Evolutionary conservation across 805 yeast species (phyloP).

Genomic region (Metschnikowia similis): DNA sequence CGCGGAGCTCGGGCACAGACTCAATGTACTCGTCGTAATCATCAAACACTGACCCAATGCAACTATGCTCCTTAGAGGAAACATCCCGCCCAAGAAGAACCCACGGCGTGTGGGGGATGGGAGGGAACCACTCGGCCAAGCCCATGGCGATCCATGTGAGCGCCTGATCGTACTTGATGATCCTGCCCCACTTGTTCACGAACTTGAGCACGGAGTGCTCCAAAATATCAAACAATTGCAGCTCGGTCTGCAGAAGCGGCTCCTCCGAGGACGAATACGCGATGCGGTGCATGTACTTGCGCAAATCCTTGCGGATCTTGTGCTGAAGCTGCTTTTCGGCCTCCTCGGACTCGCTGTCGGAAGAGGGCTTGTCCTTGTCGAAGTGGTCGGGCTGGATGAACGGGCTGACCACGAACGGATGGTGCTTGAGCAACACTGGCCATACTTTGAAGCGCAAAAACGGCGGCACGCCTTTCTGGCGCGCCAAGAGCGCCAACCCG

Average conservation of each 20-base stretch:
- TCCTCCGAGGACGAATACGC: conserved; percentile 25
- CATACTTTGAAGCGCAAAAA: conserved; percentile 71
- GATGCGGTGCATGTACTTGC: conserved; percentile 53
- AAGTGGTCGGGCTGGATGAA: conserved; percentile 56
- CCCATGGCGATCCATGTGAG: conserved; percentile 86
- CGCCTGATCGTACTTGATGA: conserved; percentile 75
- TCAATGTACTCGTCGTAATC: conserved; percentile 39
- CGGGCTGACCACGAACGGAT: conserved; percentile 80
- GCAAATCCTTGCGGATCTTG: conserved; percentile 52
- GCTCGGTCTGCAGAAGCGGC: conserved; percentile 41
- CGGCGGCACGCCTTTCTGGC: conserved; percentile 85
- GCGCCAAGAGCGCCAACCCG: conserved; percentile 73
- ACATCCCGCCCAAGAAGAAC: conserved; percentile 53
- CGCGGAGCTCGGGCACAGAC: conserved; percentile 24
- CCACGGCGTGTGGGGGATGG: conserved; percentile 48
- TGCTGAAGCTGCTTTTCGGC: conserved; percentile 22
- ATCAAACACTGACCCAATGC: conserved; percentile 30
- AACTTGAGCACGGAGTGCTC: conserved; percentile 62
- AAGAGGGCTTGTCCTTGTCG: conserved; percentile 16
- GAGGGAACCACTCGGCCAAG: conserved; percentile 86
- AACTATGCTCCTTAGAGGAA: conserved; percentile 24
- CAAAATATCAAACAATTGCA: conserved; percentile 50
- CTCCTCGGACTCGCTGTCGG: conserved; percentile 10
- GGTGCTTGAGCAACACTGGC: conserved; percentile 78
- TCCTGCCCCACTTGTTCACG: conserved; percentile 71